A percentile compares a stretch with the other conserved stretches of the same genome.
These are phyloP conservation scores for Tylopilus sp. DNA, from an alignment of 1,284 basidiomycete species.

Conservation along the genomic window DNA sequence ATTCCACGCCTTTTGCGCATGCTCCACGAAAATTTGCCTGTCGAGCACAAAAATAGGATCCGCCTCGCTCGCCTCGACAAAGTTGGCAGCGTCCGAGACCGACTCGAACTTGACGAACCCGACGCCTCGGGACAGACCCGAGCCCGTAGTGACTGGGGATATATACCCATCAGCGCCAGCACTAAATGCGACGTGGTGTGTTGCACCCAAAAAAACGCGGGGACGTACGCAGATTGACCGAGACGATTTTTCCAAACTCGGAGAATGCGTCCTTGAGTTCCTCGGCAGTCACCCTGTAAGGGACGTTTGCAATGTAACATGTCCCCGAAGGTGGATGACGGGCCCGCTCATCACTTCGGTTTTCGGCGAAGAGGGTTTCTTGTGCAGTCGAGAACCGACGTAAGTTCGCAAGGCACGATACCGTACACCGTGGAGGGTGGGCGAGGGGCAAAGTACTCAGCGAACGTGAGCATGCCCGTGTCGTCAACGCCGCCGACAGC, in stretches of 20 bases:
- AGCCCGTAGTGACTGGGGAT: conserved; percentile 26
- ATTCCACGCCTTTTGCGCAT: conserved; percentile 14
- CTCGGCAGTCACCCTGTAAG: conserved; percentile 38
- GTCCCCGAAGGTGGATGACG: conserved; percentile 26
- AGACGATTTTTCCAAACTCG: conserved; percentile 36
- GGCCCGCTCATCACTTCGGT: background rate
- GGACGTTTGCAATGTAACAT: conserved; percentile 46
- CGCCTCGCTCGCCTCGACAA: conserved; percentile 33
- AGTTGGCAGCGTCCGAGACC: conserved; percentile 35
- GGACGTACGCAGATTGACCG: conserved; percentile 36
- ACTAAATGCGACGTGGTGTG: background rate
- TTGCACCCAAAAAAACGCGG: background rate
- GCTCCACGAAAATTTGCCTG: conserved; percentile 42
- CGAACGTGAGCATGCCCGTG: conserved; percentile 14
- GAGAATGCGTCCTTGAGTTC: conserved; percentile 38
- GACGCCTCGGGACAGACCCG: conserved; percentile 41
- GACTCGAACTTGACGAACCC: conserved; percentile 43
- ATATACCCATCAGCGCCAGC: conserved; percentile 7
- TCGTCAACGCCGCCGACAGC: conserved; percentile 7
- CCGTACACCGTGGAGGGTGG: background rate
- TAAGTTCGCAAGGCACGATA: background rate
- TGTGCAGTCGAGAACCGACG: conserved; percentile 21
- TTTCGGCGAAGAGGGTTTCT: conserved; percentile 4
- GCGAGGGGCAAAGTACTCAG: conserved; percentile 8
- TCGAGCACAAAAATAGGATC: conserved; percentile 45